phyloP scores from a whole-genome alignment of 2,329 filamentous ascomycete species.

The Ophiosphaerella herpotricha region DNA sequence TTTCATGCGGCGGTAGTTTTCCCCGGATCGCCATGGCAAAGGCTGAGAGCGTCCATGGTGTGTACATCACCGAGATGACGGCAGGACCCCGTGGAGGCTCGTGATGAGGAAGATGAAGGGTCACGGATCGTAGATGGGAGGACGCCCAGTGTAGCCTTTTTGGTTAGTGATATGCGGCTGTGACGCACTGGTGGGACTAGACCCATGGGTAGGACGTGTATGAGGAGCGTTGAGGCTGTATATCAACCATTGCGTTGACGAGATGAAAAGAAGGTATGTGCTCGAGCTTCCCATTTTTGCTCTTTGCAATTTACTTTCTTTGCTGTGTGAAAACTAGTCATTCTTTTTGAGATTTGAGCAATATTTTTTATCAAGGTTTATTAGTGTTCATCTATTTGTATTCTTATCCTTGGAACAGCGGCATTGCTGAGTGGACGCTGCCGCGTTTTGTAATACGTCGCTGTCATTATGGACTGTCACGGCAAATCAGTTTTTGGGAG shows the following conservation, averaged over 20 bases:
- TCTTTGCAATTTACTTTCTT: background rate
- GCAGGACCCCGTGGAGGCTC: background rate
- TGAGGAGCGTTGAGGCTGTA: background rate
- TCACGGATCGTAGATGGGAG: background rate
- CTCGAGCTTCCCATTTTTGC: background rate
- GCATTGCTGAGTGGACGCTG: too few relatives aligned
- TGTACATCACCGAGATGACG: background rate
- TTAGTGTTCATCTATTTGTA: too few relatives aligned
- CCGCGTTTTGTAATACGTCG: background rate
- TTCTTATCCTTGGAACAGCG: too few relatives aligned
- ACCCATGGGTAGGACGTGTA: conserved; percentile 5
- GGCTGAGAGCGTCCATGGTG: background rate
- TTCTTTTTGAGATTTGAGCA: background rate
- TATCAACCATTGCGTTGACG: background rate
- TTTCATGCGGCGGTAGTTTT: conserved; percentile 27
- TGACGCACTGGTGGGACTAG: conserved; percentile 6
- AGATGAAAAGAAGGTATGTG: background rate
- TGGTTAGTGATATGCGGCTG: conserved; percentile 28
- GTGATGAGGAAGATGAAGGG: background rate
- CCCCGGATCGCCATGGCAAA: conserved; percentile 24
- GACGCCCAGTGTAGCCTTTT: conserved; percentile 7
- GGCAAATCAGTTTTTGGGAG: background rate
- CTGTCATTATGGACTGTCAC: background rate
- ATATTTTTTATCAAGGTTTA: too few relatives aligned
- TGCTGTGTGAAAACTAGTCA: background rate